These are phyloP conservation scores for Saksenaea oblongispora DNA, from an alignment of 371 early-diverging fungal species.

Conservation along the genomic window DNA sequence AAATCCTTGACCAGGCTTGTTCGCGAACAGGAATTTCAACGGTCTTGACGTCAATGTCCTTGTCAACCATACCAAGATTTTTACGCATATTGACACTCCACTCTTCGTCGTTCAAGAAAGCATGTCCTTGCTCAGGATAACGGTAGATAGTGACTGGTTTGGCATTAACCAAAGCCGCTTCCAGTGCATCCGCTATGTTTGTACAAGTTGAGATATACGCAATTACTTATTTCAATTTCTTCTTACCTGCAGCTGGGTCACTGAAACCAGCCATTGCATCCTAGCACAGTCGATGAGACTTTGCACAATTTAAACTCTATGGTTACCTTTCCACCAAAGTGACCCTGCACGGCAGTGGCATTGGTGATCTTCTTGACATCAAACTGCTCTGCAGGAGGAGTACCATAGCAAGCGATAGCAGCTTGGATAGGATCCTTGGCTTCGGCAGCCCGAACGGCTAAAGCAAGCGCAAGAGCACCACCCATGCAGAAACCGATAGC, in stretches of 20 bases:
- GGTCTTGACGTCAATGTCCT: constrained; percentile 16
- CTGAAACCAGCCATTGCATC: constrained; percentile 45
- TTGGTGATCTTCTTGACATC: constrained; percentile 41
- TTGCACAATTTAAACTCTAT: neutral
- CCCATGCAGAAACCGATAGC: constrained; percentile 55
- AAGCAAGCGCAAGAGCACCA: constrained; percentile 47
- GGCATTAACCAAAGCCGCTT: constrained; percentile 9
- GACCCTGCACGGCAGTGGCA: constrained; percentile 49
- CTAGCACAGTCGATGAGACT: neutral
- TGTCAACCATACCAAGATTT: constrained; percentile 33
- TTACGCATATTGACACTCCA: constrained; percentile 37
- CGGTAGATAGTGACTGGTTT: constrained; percentile 40
- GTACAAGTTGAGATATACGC: neutral
- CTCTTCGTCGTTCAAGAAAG: constrained; percentile 49
- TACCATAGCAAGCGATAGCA: constrained; percentile 50
- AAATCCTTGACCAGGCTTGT: constrained; percentile 44
- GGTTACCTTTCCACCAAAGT: constrained; percentile 40
- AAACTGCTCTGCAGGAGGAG: constrained; percentile 32
- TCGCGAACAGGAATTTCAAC: constrained; percentile 29
- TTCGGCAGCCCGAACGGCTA: constrained; percentile 31
- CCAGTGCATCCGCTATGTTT: constrained; percentile 13
- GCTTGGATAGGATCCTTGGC: constrained; percentile 34
- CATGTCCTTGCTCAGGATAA: constrained; percentile 41
- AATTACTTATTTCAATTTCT: neutral
- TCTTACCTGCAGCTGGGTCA: constrained; percentile 35